A percentile compares a stretch with the other conserved stretches of the same genome.
phyloP scores from a whole-genome alignment of 1,139 yeast genomes.

The Candida tropicalis region DNA sequence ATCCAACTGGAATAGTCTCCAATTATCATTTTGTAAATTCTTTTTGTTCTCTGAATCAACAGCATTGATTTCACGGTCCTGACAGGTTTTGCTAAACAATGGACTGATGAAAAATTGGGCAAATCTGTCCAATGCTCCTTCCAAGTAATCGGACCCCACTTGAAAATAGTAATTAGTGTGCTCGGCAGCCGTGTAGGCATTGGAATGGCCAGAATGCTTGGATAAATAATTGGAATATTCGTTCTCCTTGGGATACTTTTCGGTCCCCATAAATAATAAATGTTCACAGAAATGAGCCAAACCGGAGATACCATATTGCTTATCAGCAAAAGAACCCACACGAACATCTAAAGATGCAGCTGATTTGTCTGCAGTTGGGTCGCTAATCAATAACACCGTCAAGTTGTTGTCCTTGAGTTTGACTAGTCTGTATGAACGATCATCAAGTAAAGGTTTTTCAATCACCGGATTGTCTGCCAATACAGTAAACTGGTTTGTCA shows the following conservation, averaged over 20 bases:
- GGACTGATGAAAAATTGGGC: constrained; percentile 91
- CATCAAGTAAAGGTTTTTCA: constrained; percentile 71
- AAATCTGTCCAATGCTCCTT: constrained; percentile 90
- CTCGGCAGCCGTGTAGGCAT: constrained; percentile 88
- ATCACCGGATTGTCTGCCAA: constrained; percentile 28
- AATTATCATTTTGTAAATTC: constrained; percentile 83
- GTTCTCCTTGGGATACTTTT: constrained; percentile 87
- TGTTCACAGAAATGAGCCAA: constrained; percentile 98
- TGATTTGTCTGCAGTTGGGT: constrained; percentile 83
- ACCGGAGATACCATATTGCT: constrained; percentile 68
- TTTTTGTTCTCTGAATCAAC: constrained; percentile 96
- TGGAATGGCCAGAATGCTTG: constrained; percentile 64
- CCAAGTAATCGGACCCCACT: constrained; percentile 70
- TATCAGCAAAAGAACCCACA: constrained; percentile 88
- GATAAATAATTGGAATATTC: constrained; percentile 81
- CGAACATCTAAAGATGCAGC: constrained; percentile 93
- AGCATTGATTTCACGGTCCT: constrained; percentile 90
- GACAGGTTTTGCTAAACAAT: constrained; percentile 75
- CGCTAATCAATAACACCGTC: constrained; percentile 77
- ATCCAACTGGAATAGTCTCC: constrained; percentile 88
- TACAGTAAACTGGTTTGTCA: constrained; percentile 16
- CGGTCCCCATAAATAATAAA: constrained; percentile 93
- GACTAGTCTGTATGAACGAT: constrained; percentile 71
- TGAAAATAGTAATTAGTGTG: constrained; percentile 93
- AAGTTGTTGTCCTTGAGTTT: constrained; percentile 63